Percentiles rank a stretch among this genome's conserved stretches.
These are phyloP conservation scores for Fusarium foetens DNA, from an alignment of 2,329 filamentous ascomycete genomes.

Conservation along the genomic window DNA sequence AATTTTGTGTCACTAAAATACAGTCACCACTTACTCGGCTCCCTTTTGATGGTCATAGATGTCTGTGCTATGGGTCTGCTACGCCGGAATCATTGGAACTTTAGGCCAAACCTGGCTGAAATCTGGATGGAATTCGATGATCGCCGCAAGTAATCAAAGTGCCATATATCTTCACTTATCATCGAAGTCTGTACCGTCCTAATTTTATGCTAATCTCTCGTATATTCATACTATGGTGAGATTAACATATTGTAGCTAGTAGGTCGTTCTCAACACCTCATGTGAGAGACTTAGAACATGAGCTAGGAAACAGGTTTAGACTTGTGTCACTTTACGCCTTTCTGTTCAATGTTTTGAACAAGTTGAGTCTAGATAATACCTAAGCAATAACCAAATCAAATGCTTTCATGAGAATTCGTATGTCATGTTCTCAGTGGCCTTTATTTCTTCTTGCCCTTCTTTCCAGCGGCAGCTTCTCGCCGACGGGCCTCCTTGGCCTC, in stretches of 20 bases:
- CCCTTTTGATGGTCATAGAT: neutral
- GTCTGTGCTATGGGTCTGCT: neutral
- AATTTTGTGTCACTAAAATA: neutral
- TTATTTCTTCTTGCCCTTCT: constrained; percentile 62
- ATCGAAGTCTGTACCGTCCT: neutral
- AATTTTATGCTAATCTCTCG: neutral
- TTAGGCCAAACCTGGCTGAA: neutral
- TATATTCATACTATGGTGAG: no score
- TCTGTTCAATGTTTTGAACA: neutral
- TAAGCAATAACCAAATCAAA: neutral
- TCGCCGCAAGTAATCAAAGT: neutral
- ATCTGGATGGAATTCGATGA: neutral
- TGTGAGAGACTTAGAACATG: neutral
- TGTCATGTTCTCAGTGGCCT: neutral
- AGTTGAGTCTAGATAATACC: neutral
- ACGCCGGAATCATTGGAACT: neutral
- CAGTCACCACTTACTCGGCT: no score
- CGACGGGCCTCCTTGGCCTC: constrained; percentile 65
- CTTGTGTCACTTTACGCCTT: neutral
- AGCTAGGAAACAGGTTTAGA: neutral
- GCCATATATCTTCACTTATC: neutral
- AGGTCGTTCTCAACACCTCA: neutral
- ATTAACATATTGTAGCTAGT: neutral
- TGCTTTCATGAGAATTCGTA: constrained; percentile 3
- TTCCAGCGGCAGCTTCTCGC: constrained; percentile 60